Base-by-base conservation (phyloP, 495 filamentous ascomycete species). In the Choiromyces venosus region DNA sequence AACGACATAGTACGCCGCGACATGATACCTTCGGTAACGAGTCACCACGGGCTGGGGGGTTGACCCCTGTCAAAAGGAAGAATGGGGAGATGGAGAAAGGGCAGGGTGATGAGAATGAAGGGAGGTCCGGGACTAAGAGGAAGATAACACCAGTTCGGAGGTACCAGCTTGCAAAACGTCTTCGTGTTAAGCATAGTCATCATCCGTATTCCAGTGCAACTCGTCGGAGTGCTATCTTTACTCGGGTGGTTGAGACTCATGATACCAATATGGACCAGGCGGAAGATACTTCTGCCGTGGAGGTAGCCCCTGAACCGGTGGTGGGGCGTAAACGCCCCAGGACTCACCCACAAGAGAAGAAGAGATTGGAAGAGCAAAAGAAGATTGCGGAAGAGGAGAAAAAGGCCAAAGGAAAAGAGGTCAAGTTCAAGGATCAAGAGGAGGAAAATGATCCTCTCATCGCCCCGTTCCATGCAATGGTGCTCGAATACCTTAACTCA, bases 401-500 rank as follows among this genome's bases (percentile, higher is more conserved):
- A 46, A 65, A 73, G 10, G 37, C 64, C 4, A 37, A 76, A 37
- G 76, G 68, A 4, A 46, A 71, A 69, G 61, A 73, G 35, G 69
- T 76, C 19, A 67, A 80, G 36, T 61, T 69, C 12, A 65, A 52
- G 29, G 65, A 71, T 40, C 67, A 70, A 36, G 46, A 69, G 29
- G 52, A 76, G 2, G 56, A 69, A 6, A 29, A 39, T 33, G 68
- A 79, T 38, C 65, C 72, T 12, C 73, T 79, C 56, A 79, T 73
- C 9, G 42, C 72, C 12, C 71, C 76, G 14, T 74, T 81, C 71
- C 73, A 81, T 65, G 73, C 70, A 25, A 81, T 81, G 79, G 74
- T 81, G 3, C 73, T 81, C 35, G 79, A 78, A 40, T 81, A 81
- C 61, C 76, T 81, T 37, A 77, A 79, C 29, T 71, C 74, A 4